These are phyloP conservation scores for Mucor ambiguus DNA, from an alignment of 371 early-diverging fungal species.

Conservation along the genomic window DNA sequence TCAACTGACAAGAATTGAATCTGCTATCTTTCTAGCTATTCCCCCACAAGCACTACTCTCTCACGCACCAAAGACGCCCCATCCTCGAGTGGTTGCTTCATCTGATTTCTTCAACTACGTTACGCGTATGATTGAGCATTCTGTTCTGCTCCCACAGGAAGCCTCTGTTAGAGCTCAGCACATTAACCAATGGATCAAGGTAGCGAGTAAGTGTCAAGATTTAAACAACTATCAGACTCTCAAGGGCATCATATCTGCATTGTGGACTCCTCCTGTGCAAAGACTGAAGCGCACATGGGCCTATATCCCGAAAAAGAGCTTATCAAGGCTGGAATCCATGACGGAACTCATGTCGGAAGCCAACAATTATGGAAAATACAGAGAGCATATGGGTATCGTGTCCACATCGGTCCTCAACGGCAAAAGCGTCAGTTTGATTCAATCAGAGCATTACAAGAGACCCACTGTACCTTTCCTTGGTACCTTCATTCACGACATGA, in stretches of 20 bases:
- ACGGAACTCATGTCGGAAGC: constrained; percentile 70
- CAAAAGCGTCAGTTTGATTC: constrained; percentile 38
- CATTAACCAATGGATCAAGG: constrained; percentile 78
- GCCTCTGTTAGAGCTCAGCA: constrained; percentile 67
- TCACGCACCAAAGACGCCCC: constrained; percentile 71
- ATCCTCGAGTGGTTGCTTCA: constrained; percentile 70
- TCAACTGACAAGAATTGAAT: constrained; percentile 75
- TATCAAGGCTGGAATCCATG: constrained; percentile 60
- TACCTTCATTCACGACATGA: constrained; percentile 79
- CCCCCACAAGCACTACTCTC: constrained; percentile 64
- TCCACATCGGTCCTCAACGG: constrained; percentile 38
- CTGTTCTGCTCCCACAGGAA: constrained; percentile 65
- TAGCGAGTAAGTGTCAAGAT: constrained; percentile 63
- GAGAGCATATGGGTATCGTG: constrained; percentile 66
- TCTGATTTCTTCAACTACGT: constrained; percentile 86
- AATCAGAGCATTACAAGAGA: constrained; percentile 49
- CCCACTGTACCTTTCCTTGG: constrained; percentile 82
- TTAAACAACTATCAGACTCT: constrained; percentile 77
- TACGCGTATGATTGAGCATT: constrained; percentile 75
- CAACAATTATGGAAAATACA: constrained; percentile 74
- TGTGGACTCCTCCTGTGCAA: constrained; percentile 77
- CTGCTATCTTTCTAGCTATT: constrained; percentile 69
- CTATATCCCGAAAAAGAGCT: constrained; percentile 70
- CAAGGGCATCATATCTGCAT: constrained; percentile 72
- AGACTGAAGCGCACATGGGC: constrained; percentile 80